Evolutionary conservation across 1,284 basidiomycete genomes (phyloP).

Genomic region (Leccinum pachyderme): DNA sequence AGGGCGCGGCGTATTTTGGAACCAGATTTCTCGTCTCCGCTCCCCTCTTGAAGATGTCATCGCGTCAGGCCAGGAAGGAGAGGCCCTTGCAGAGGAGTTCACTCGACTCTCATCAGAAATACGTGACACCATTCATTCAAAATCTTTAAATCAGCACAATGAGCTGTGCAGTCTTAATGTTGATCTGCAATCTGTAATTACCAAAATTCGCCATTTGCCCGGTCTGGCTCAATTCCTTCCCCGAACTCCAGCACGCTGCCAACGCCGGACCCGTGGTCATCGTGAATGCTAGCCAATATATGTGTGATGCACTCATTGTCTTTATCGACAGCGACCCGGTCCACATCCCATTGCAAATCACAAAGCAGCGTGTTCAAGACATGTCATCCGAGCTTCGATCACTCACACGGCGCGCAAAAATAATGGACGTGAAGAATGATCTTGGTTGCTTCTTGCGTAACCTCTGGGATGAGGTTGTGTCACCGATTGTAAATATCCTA

Average conservation of each 20-base stretch:
- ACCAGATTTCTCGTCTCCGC: too few species aligned
- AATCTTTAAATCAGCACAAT: too few species aligned
- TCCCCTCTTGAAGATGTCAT: too few species aligned
- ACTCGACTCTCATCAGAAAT: not conserved
- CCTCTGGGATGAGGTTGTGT: not conserved
- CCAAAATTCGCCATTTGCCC: too few species aligned
- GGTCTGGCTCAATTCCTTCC: too few species aligned
- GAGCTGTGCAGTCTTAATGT: too few species aligned
- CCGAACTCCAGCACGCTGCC: too few species aligned
- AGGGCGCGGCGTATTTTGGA: too few species aligned
- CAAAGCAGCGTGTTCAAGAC: not conserved
- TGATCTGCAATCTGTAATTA: too few species aligned
- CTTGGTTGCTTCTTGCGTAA: not conserved
- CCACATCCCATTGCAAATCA: not conserved
- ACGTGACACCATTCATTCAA: not conserved
- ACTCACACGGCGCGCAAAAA: not conserved
- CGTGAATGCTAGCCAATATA: not conserved
- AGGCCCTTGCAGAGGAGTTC: not conserved
- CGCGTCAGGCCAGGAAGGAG: too few species aligned
- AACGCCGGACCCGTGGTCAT: not conserved
- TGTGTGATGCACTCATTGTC: too few species aligned
- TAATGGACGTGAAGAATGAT: not conserved
- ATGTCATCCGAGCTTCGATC: not conserved
- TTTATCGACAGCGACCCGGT: too few species aligned
- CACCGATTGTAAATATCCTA: not conserved